phyloP scores from a whole-genome alignment of 768 basidiomycete species.

The Leccinum uliginosum region DNA sequence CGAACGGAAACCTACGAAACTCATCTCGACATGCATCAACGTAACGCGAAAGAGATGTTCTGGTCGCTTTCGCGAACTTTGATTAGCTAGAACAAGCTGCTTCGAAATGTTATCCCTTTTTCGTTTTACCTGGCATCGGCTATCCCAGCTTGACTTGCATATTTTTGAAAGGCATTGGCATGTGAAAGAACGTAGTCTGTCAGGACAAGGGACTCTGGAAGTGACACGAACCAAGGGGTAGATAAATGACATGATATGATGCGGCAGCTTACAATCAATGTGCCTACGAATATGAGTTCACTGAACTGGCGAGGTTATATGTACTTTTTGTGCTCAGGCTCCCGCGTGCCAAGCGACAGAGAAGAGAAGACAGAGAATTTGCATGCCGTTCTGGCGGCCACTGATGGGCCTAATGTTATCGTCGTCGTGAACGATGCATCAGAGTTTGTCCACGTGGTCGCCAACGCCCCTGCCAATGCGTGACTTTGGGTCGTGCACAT shows the following conservation, averaged over 20 bases:
- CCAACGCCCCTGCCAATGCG: background rate
- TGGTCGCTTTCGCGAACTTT: background rate
- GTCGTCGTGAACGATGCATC: background rate
- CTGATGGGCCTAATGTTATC: background rate
- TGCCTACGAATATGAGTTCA: background rate
- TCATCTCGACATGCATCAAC: background rate
- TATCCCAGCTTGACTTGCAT: conserved; percentile 34
- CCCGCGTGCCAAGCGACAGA: conserved; percentile 11
- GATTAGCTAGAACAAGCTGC: background rate
- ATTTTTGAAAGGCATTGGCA: conserved; percentile 34
- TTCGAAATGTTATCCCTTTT: background rate
- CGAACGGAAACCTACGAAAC: background rate
- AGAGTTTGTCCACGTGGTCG: conserved; percentile 15
- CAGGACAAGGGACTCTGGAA: conserved; percentile 34
- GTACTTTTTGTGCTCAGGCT: background rate
- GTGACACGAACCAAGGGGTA: conserved; percentile 39
- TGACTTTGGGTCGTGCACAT: background rate
- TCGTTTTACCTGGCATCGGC: conserved; percentile 3
- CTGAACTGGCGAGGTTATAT: background rate
- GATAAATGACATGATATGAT: conserved; percentile 24
- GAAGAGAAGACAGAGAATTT: conserved; percentile 1
- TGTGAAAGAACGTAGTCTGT: conserved; percentile 42
- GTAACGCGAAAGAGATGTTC: background rate
- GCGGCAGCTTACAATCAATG: background rate
- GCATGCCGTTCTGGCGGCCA: conserved; percentile 3